Base-by-base conservation (phyloP, 1,139 yeast genomes). In the Yamadazyma sp. region DNA sequence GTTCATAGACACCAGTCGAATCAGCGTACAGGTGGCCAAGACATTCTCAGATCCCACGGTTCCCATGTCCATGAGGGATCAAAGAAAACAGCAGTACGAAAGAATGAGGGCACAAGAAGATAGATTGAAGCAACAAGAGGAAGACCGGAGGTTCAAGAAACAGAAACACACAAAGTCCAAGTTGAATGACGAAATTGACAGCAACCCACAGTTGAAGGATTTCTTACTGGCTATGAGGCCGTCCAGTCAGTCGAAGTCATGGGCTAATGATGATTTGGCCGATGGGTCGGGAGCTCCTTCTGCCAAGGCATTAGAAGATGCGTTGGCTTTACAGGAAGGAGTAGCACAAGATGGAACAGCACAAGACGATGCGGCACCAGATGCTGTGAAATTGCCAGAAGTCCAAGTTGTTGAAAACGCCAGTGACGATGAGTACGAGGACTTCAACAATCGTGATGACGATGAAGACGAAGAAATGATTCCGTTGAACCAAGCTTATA, bases 211-310 rank as follows among this genome's bases (percentile, higher is more conserved):
- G 48, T 72, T 92, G 53, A 75, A 77, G 50, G 98, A 92, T 56
- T 92, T 77, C 50, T 71, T 92, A 62, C 87, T 85, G 48, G 86
- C 87, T 3, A 85, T 88, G 81, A 87, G 85, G 51, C 91, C 94
- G 3, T 71, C 87, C 9, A 70, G 77, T 40, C 77, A 75, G 45
- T 73, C 69, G 7, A 77, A 78, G 49, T 75, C 87, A 2, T 86
- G 94, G 94, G 83, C 87, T 8, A 86, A 87, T 58, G 92, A 84
- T 52, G 77, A 80, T 35, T 64, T 69, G 16, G 78, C 78, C 4
- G 78, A 77, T 51, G 72, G 73, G 7, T 61, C 69, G 2, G 82
- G 81, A 31, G 82, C 75, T 0, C 80, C 79, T 22, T 65, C 74
- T 1, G 49, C 67, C 2, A 59, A 62, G 38, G 75, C 61, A 2